Base-by-base conservation (phyloP, 2,329 filamentous ascomycete genomes). In the Coniochaeta hoffmannii region DNA sequence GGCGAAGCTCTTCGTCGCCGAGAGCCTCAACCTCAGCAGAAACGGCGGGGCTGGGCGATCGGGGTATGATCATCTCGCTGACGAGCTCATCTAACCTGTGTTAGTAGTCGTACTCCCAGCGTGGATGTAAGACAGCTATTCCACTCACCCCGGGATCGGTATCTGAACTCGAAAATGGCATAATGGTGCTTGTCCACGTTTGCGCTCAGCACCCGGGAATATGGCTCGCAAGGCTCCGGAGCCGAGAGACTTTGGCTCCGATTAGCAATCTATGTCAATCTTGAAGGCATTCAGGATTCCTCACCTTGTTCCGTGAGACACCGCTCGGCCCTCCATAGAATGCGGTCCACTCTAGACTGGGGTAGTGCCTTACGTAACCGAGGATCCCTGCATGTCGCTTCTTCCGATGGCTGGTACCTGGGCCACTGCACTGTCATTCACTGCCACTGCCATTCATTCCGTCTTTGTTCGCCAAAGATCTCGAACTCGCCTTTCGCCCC, bases 131-230 rank as follows among this genome's bases (percentile, higher is more conserved):
- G 32, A 30, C 24, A 4, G 3, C 15, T 4, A 17, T 8, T n/a
- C 17, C 32, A n/a, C 30, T 36, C 15, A 53, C 50, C 22, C 28
- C 7, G 19, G 7, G 50, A 53, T 4, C 50, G 17, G 24, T 53
- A 53, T 12, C 28, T 53, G 14, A 53, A 38, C 31, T 53, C 38
- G 50, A 53, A 53, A 15, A 53, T 53, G 34, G 50, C 50, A 17
- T 31, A 36, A 2, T 31, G 50, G 4, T 38, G 50, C 30, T 53
- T 19, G 30, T 53, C 50, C 7, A 24, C 17, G 19, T 26, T 11
- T 46, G 15, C 7, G 15, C 12, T 32, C 30, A 32, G 30, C 30
- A 12, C 7, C 7, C 30, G 7, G 30, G 12, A 12, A 12, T 32
- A 32, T 32, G 7, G 30, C 30, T 32, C 7, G 30, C n/a, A n/a